phyloP scores from a whole-genome alignment of 2,329 filamentous ascomycete genomes.

The Eurotiales sp. region DNA sequence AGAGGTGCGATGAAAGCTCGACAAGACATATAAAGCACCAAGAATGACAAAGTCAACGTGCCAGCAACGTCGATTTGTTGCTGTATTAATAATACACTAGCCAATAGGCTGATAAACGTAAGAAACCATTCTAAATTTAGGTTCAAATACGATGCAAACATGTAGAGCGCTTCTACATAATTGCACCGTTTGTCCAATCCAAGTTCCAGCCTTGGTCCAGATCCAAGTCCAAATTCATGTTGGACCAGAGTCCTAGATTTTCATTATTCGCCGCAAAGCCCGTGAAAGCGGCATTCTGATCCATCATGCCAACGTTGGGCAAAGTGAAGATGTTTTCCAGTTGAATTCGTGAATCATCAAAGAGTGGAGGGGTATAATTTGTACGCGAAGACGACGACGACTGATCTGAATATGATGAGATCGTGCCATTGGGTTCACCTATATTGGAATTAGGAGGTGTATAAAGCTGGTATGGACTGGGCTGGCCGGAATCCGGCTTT shows the following conservation, averaged over 20 bases:
- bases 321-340: conserved; percentile 19
- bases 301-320: conserved; percentile 19
- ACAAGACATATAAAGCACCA: no score
- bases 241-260: conserved; percentile 24
- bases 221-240: conserved; percentile 28
- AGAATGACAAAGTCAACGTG: no score
- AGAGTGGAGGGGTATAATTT: conserved; percentile 12
- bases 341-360: conserved; percentile 20
- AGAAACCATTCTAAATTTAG: neutral
- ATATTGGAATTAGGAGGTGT: conserved; percentile 25
- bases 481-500: conserved; percentile 9
- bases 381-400: neutral
- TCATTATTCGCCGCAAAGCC: conserved; percentile 22
- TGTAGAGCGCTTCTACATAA: conserved; percentile 1
- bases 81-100: no score
- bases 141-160: no score
- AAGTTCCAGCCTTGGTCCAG: conserved; percentile 39
- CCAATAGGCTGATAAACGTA: no score
- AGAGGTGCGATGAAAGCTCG: no score
- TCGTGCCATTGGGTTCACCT: conserved; percentile 3
- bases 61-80: neutral
- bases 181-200: conserved; percentile 31
- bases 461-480: conserved; percentile 19
- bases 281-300: conserved; percentile 20
- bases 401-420: neutral